A percentile compares a stretch with the other conserved stretches of the same genome.
Conservation (phyloP, 2,329 filamentous ascomycete species). For the Trichoderma koningiopsis region DNA sequence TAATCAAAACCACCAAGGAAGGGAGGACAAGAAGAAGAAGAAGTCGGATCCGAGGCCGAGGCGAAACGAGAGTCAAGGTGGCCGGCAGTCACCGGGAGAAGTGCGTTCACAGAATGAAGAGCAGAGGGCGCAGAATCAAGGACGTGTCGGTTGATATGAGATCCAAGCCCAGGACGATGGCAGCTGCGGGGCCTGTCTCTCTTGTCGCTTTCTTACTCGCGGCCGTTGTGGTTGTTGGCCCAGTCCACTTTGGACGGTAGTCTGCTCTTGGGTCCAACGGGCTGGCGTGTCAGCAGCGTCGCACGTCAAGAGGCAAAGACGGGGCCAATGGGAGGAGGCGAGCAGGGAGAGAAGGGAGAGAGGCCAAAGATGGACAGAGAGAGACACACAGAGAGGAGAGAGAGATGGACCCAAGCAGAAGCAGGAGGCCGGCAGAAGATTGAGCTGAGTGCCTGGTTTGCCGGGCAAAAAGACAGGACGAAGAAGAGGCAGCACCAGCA, state of each 20-base stretch:
- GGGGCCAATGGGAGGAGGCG: constrained; percentile 9
- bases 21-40: not conserved
- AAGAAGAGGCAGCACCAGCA: not conserved
- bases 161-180: constrained; percentile 14
- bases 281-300: constrained; percentile 27
- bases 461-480: not conserved
- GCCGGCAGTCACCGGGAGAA: constrained; percentile 20
- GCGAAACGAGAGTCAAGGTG: constrained; percentile 19
- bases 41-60: not conserved
- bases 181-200: constrained; percentile 30
- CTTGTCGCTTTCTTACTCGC: constrained; percentile 31
- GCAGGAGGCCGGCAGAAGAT: not conserved
- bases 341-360: not conserved
- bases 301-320: constrained; percentile 7
- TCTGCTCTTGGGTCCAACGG: constrained; percentile 22
- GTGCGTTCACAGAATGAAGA: constrained; percentile 16
- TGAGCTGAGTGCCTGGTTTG: not conserved
- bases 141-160: constrained; percentile 26
- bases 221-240: constrained; percentile 26
- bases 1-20: constrained; percentile 1
- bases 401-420: not conserved
- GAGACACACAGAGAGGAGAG: not conserved
- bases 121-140: constrained; percentile 8
- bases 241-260: constrained; percentile 24
- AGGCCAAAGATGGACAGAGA: not conserved